Evolutionary conservation across 2,329 filamentous ascomycete genomes (phyloP).

Genomic region (Erysiphe neolycopersici): DNA sequence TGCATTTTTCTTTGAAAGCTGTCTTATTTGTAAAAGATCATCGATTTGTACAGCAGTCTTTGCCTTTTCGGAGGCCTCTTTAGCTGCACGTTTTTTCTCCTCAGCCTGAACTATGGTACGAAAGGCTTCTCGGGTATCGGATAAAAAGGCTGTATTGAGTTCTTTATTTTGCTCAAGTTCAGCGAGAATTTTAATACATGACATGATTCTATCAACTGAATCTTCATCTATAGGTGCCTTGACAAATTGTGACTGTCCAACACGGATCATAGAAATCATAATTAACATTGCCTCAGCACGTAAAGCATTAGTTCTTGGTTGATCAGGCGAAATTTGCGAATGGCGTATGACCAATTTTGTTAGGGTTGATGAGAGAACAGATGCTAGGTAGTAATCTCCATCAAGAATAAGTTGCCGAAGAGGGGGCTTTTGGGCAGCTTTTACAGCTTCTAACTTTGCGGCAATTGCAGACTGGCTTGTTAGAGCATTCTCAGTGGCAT

Average conservation of each 20-base stretch:
- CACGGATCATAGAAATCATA: slow-evolving; percentile 96
- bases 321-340: slow-evolving; percentile 68
- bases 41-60: slow-evolving; percentile 90
- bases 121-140: slow-evolving; percentile 90
- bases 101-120: slow-evolving; percentile 90
- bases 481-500: slow-evolving; percentile 85
- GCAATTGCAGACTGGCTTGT: slow-evolving; percentile 78
- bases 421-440: slow-evolving; percentile 87
- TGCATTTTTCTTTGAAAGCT: slow-evolving; percentile 75
- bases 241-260: slow-evolving; percentile 95
- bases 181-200: slow-evolving; percentile 72
- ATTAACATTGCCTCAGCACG: slow-evolving; percentile 96
- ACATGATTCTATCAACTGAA: slow-evolving; percentile 96
- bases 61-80: slow-evolving; percentile 75
- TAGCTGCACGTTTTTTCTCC: slow-evolving; percentile 90
- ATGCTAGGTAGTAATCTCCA: slow-evolving; percentile 86
- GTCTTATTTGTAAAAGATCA: slow-evolving; percentile 76
- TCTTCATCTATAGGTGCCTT: slow-evolving; percentile 95
- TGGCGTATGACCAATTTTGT: slow-evolving; percentile 97
- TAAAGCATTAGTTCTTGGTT: slow-evolving; percentile 71
- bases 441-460: slow-evolving; percentile 83
- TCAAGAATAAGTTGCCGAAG: slow-evolving; percentile 86
- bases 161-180: slow-evolving; percentile 79
- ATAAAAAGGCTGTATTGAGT: slow-evolving; percentile 72
- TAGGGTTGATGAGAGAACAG: slow-evolving; percentile 82